Base-by-base conservation (phyloP, 2,329 filamentous ascomycete species). In the Madurella fahalii region DNA sequence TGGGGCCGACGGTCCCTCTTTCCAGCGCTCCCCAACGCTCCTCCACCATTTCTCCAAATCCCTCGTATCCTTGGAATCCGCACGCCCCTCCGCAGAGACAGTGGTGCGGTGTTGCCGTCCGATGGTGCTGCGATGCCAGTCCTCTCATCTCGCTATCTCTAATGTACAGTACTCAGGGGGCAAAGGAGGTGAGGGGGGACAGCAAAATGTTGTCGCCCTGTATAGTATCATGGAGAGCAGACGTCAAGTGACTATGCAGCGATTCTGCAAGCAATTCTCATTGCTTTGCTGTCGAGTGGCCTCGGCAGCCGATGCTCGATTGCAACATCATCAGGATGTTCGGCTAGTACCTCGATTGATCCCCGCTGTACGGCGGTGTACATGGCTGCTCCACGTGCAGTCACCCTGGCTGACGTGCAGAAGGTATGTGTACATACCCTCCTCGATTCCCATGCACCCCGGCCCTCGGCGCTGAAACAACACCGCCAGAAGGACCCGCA, bases 291-390 rank as follows among this genome's bases (percentile, higher is more conserved):
- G 13, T 52, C 52, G 39, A 11, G 47, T 47, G 51, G 37, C 37
- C 52, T 58, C 58, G 61, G 58, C 60, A 60, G 16, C 57, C 58
- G 56, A 55, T 54, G 39, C 31, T 57, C 40, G 47, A 54, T 51
- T 61, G 61, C 58, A 60, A 53, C 61, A 59, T 62, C 57, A 61
- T 62, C 61, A 63, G 58, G 61, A 53, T 55, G 56, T 59, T 58
- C 60, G 61, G 61, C 50, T 50, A 52, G 60, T 57, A 58, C 58
- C 53, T 60, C 44, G 59, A 56, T 50, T 41, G 52, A 50, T 52
- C 56, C 48, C 59, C 59, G 60, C 52, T 54, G 57, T 60, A 59
- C 60, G 53, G 60, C 57, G 34, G 42, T 57, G 53, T 58, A 60
- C 58, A 54, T 50, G 39, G 37, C 51, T 55, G 47, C 50, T 57